Evolutionary conservation across 2,329 filamentous ascomycete species (phyloP), one percentile per base, ranked within the genome.

Genomic region (Ceratocystis diversiconidia): DNA sequence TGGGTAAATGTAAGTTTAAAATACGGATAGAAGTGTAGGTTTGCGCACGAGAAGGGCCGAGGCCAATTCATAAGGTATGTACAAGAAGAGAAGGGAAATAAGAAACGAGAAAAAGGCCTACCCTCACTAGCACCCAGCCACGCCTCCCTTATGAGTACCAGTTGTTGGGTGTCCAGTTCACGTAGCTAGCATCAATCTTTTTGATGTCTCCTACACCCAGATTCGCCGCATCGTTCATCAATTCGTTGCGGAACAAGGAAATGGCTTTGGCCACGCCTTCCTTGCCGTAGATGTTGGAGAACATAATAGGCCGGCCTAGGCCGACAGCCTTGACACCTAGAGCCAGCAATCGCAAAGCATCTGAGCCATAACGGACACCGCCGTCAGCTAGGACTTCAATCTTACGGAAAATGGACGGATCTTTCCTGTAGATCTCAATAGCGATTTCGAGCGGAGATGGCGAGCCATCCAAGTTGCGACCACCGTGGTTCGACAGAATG

Each of bases 231-330:
- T 78, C 77, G 64, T 76, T 73, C 43, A 73, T 71, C 64, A 83
- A 72, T 74, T 82, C 80, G 65, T 76, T 73, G 74, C 79, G 80
- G 69, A 83, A 72, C 10, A 83, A 74, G 7, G 72, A 55, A 59
- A 76, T 73, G 36, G 72, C 76, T 72, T 75, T 76, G 70, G 75
- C 72, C 1, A 83, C 77, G 57, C 81, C 80, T 6, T 76, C 75
- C 60, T 74, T 71, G 5, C 80, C 81, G 68, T 76, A 83, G 59
- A 80, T 71, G 72, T 82, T 82, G 68, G 78, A 61, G 52, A 68
- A 68, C 66, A 68, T 65, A 4, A 66, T 52, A 8, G 79, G 76
- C 0, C 81, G 72, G 17, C 80, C 80, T 0, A 83, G 68, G 15
- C 80, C 74, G 5, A 78, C 76, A 12, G 75, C 76, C 69, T 73